Evolutionary conservation across 2,329 filamentous ascomycete genomes (phyloP), one percentile per base, ranked within the genome.

Genomic region (Colletotrichum chrysophilum): DNA sequence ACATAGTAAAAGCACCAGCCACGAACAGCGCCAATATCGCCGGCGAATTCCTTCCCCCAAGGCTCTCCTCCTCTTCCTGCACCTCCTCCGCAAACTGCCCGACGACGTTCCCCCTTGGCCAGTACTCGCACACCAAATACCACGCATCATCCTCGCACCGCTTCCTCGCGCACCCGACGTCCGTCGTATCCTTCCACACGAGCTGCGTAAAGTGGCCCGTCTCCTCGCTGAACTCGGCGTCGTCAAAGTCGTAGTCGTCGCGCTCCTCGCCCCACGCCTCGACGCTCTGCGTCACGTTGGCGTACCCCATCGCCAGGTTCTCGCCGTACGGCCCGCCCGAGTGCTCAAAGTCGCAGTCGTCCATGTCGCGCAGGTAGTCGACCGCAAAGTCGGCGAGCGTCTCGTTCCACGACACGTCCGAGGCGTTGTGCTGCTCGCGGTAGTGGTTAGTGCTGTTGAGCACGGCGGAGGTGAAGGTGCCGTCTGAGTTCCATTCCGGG

Each of bases 151-250:
- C 67, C 14, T 79, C 13, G 62, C 79, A 80, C 55, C 71, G 21
- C 64, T 74, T 80, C 55, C 83, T 82, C 30, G 82, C 89, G 78
- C 89, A 93, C 1, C 92, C 92, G 1, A 93, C 89, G 38, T 87
- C 85, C 8, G 85, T 91, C 2, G 92, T 94, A 28, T 86, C 83
- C 82, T 89, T 91, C 93, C 94, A 95, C 7, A 95, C 93, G 8
- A 95, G 83, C 85, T 95, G 93, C 2, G 93, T 94, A 79, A 95
- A 95, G 81, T 95, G 93, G 0, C 93, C 93, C 21, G 93, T 94
- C 38, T 84, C 82, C 78, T 92, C 86, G 10, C 80, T 85, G 79
- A 94, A 95, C 1, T 88, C 88, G 0, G 89, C 89, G 1, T 88
- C 81, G 3, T 80, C 77, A 81, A 90, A 96, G 78, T 93, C 83